phyloP scores from a whole-genome alignment of 768 basidiomycete genomes.

The Boletus rubescentipes region DNA sequence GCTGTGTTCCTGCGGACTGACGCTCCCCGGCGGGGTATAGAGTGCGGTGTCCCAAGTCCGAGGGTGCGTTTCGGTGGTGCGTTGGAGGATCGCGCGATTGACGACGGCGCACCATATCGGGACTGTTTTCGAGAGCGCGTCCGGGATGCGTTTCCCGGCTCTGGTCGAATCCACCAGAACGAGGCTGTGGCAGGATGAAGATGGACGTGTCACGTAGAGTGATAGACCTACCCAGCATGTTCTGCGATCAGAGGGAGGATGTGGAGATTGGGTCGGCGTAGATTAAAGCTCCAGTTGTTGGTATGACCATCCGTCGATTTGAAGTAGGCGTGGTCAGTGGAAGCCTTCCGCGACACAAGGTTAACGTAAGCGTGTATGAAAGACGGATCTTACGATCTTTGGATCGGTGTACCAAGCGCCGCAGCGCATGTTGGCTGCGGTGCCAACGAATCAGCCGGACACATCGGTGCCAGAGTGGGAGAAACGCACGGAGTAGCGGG shows the following conservation, averaged over 20 bases:
- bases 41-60: slow-evolving; percentile 55
- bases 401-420: slow-evolving; percentile 94
- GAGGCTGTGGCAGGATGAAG: slow-evolving; percentile 44
- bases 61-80: background rate
- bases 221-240: slow-evolving; percentile 51
- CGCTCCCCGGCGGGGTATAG: slow-evolving; percentile 68
- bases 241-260: slow-evolving; percentile 58
- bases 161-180: slow-evolving; percentile 92
- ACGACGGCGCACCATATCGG: slow-evolving; percentile 94
- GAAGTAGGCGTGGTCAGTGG: slow-evolving; percentile 62
- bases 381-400: slow-evolving; percentile 42
- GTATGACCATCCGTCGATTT: slow-evolving; percentile 91
- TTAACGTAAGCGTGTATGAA: background rate
- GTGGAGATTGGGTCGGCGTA: slow-evolving; percentile 82
- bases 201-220: background rate
- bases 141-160: slow-evolving; percentile 90
- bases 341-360: slow-evolving; percentile 4
- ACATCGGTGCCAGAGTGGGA: background rate
- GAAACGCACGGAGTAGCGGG: slow-evolving; percentile 54
- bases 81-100: slow-evolving; percentile 55
- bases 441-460: background rate
- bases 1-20: slow-evolving; percentile 72
- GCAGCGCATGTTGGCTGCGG: slow-evolving; percentile 84
- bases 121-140: slow-evolving; percentile 89
- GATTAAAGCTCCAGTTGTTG: slow-evolving; percentile 81